phyloP scores from a whole-genome alignment of 2,329 filamentous ascomycete genomes.

The Dactylellina haptotyla region DNA sequence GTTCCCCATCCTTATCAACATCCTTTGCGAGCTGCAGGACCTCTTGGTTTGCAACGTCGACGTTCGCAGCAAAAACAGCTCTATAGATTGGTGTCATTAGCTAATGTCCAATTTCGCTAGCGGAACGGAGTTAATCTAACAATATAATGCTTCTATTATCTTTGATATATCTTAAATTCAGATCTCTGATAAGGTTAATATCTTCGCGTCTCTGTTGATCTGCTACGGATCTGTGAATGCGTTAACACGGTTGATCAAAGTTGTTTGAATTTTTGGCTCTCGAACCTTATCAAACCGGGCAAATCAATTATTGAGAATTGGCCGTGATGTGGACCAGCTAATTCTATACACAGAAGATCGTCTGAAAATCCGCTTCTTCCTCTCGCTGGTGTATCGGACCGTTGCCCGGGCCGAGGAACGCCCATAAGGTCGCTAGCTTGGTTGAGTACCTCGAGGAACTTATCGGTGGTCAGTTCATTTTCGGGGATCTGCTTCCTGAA shows the following conservation, averaged over 20 bases:
- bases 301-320: conserved; percentile 42
- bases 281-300: conserved; percentile 31
- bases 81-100: background rate
- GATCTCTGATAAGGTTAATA: conserved; percentile 22
- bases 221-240: conserved; percentile 7
- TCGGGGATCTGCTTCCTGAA: conserved; percentile 46
- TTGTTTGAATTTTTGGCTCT: background rate
- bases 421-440: conserved; percentile 40
- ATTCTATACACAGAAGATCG: conserved; percentile 26
- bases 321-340: conserved; percentile 27
- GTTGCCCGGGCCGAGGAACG: conserved; percentile 15
- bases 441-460: conserved; percentile 28
- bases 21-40: conserved; percentile 55
- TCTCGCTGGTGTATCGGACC: background rate
- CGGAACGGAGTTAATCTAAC: conserved; percentile 17
- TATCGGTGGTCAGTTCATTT: conserved; percentile 18
- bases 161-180: conserved; percentile 43
- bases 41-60: conserved; percentile 53
- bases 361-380: conserved; percentile 25
- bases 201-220: conserved; percentile 40
- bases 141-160: conserved; percentile 47
- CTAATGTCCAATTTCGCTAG: background rate
- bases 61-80: conserved; percentile 37
- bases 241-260: background rate
- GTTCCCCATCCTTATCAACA: conserved; percentile 60